Conservation (phyloP, 2,329 filamentous ascomycete species). For the Cytospora piceicola region DNA sequence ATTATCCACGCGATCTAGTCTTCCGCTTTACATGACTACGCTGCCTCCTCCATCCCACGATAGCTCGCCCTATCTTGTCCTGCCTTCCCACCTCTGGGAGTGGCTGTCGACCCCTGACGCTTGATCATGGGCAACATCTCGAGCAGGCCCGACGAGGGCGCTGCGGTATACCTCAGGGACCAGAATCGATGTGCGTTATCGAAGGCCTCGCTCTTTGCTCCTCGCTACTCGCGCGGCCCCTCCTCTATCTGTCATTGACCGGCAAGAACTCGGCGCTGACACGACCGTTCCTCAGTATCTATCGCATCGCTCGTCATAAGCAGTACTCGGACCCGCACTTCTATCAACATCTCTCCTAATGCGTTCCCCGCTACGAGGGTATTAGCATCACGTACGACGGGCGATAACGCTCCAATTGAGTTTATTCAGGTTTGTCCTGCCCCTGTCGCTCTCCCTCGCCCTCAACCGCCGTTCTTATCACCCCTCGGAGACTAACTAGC, state of each 20-base stretch:
- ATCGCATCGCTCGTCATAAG: slow-evolving; percentile 83
- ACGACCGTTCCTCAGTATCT: slow-evolving; percentile 64
- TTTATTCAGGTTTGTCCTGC: slow-evolving; percentile 76
- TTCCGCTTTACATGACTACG: slow-evolving; percentile 25
- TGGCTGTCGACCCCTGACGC: slow-evolving; percentile 35
- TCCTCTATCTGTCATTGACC: not conserved
- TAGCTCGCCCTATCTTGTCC: slow-evolving; percentile 20
- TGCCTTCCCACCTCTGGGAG: slow-evolving; percentile 33
- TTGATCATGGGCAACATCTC: slow-evolving; percentile 86
- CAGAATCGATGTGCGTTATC: slow-evolving; percentile 81
- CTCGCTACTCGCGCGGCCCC: not conserved
- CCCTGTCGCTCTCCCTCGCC: not conserved
- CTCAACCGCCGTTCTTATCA: not conserved
- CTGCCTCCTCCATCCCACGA: slow-evolving; percentile 29
- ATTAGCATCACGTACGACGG: slow-evolving; percentile 69
- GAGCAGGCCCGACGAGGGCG: slow-evolving; percentile 84
- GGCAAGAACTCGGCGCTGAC: slow-evolving; percentile 26
- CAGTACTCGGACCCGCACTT: slow-evolving; percentile 75
- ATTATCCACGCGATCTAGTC: not conserved
- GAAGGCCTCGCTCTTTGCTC: slow-evolving; percentile 28
- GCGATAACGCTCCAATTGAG: slow-evolving; percentile 79
- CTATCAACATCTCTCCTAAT: slow-evolving; percentile 82
- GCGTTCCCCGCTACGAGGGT: slow-evolving; percentile 83
- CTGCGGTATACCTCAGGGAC: slow-evolving; percentile 82
- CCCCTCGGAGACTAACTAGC: slow-evolving; percentile 18